Percentiles rank a stretch among this genome's conserved stretches.
phyloP scores from a whole-genome alignment of 78 protist genomes.

The Polysphondylium violaceum region DNA sequence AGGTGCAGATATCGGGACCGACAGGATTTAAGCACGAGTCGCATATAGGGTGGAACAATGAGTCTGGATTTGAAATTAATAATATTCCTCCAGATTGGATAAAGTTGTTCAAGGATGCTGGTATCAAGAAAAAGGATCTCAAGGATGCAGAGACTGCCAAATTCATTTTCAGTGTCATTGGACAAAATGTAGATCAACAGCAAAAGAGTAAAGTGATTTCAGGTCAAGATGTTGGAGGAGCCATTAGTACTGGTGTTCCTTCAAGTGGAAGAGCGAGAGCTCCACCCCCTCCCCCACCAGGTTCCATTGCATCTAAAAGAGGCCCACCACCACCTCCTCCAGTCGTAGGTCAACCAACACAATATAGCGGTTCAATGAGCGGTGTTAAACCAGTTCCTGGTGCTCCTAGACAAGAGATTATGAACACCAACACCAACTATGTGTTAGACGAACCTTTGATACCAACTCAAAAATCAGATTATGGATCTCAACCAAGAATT shows the following conservation, averaged over 20 bases:
- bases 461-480: constrained; percentile 19
- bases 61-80: constrained; percentile 65
- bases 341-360: not conserved
- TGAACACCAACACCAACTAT: not conserved
- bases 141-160: constrained; percentile 78
- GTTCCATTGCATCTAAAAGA: not conserved
- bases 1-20: constrained; percentile 70
- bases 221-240: not conserved
- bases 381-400: constrained; percentile 18
- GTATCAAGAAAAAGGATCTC: constrained; percentile 80
- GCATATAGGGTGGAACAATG: constrained; percentile 75
- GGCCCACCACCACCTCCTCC: constrained; percentile 18
- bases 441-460: constrained; percentile 21
- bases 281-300: constrained; percentile 65
- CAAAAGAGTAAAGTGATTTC: not conserved
- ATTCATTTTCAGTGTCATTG: constrained; percentile 70
- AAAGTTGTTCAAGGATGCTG: constrained; percentile 50
- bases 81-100: constrained; percentile 80
- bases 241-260: not conserved
- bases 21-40: constrained; percentile 83
- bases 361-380: not conserved
- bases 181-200: constrained; percentile 26
- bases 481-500: not conserved
- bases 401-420: not conserved
- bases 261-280: not conserved